Conservation (phyloP, 768 basidiomycete genomes). For the Amyloporia xantha region DNA sequence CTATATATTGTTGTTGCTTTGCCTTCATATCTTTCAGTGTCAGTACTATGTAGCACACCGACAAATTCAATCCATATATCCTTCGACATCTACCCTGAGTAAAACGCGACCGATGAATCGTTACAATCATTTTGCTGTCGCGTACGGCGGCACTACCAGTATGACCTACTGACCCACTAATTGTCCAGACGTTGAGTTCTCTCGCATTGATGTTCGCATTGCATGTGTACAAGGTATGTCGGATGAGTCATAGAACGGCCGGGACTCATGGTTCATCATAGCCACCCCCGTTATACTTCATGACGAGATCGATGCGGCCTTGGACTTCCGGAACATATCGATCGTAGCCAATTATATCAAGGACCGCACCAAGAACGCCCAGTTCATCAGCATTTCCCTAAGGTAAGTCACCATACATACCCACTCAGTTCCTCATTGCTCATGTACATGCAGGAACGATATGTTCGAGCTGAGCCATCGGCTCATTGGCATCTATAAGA, state of each 20-base stretch:
- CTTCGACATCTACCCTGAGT: too few relatives aligned
- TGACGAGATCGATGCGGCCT: slow-evolving; percentile 94
- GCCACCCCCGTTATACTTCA: slow-evolving; percentile 97
- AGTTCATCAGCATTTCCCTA: slow-evolving; percentile 98
- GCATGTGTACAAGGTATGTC: slow-evolving; percentile 86
- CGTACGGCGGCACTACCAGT: too few relatives aligned
- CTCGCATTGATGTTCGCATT: slow-evolving; percentile 95
- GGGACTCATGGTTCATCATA: slow-evolving; percentile 27
- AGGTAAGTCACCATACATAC: slow-evolving; percentile 41
- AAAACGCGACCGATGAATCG: too few relatives aligned
- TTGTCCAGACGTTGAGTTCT: slow-evolving; percentile 92
- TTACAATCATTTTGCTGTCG: too few relatives aligned
- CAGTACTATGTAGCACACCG: too few relatives aligned
- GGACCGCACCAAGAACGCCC: slow-evolving; percentile 92
- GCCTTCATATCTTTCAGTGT: too few relatives aligned
- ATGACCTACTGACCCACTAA: too few relatives aligned
- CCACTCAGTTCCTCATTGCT: neutral
- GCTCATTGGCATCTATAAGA: slow-evolving; percentile 99
- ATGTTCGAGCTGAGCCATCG: slow-evolving; percentile 98
- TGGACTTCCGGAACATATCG: slow-evolving; percentile 97
- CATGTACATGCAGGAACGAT: slow-evolving; percentile 57
- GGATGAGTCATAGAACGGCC: neutral
- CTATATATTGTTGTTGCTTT: too few relatives aligned
- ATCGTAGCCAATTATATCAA: slow-evolving; percentile 99
- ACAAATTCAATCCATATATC: too few relatives aligned